A percentile compares a stretch with the other conserved stretches of the same genome.
These are phyloP conservation scores for Dissophora ornata DNA, from an alignment of 192 early-diverging fungal species.

Conservation along the genomic window DNA sequence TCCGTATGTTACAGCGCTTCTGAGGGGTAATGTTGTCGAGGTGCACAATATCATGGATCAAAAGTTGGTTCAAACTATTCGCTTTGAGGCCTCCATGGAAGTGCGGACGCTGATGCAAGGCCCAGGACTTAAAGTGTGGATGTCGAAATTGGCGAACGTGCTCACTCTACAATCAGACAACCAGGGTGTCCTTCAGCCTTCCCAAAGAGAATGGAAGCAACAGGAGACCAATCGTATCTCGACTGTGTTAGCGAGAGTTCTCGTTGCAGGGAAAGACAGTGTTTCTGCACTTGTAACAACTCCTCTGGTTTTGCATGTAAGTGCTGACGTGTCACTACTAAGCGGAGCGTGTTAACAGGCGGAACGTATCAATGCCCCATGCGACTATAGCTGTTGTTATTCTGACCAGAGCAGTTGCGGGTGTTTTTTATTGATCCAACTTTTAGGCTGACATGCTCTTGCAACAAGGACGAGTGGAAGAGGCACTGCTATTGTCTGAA, in stretches of 20 bases:
- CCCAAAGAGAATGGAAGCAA: not conserved
- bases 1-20: slow-evolving; percentile 78
- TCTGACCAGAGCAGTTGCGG: no score
- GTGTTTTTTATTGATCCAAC: no score
- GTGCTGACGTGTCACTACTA: no score
- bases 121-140: slow-evolving; percentile 62
- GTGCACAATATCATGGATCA: slow-evolving; percentile 82
- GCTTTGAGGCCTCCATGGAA: slow-evolving; percentile 53
- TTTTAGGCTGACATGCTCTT: slow-evolving; percentile 69
- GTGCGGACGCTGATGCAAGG: slow-evolving; percentile 64
- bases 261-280: slow-evolving; percentile 67
- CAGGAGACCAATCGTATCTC: slow-evolving; percentile 18
- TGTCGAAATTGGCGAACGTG: slow-evolving; percentile 53
- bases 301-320: slow-evolving; percentile 68
- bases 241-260: slow-evolving; percentile 59
- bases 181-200: not conserved
- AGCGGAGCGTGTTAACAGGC: no score
- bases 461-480: slow-evolving; percentile 65
- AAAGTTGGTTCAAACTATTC: slow-evolving; percentile 65
- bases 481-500: slow-evolving; percentile 71
- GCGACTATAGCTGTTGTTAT: no score
- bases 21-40: slow-evolving; percentile 75
- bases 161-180: slow-evolving; percentile 22
- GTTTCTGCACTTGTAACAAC: slow-evolving; percentile 71
- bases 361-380: no score